Base-by-base conservation (phyloP, 148 eudicot species). In the Limonium bicolor region DNA sequence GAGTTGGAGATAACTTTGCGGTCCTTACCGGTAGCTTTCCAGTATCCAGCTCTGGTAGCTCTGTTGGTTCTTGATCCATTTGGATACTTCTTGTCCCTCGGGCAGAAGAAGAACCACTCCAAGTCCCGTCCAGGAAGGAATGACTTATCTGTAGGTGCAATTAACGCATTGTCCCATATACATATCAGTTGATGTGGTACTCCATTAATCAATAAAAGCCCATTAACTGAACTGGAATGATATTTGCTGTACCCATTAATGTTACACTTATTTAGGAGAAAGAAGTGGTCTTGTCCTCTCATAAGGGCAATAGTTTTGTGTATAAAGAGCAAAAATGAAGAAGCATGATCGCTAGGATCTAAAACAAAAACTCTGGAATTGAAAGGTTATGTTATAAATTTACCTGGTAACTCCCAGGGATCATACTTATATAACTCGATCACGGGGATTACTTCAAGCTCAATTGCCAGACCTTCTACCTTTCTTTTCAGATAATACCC, bases 11-110 rank as follows among this genome's bases (percentile, higher is more conserved):
- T 75, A 19, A 85, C 77, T 48, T 74, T 85, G 37, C 86, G 50
- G 73, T 85, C 95, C 60, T 85, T 85, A 2, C 95, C 95, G 22
- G 95, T 85, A 28, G 95, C 95, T 65, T 85, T 85, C 95, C 95
- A 85, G 59, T 85, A 85, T 12, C 95, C 95, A 12, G 95, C 78
- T 51, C 56, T 69, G 32, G 95, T 85, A 36, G 95, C 95, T 64
- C 95, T 68, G 43, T 85, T 85, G 1, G 86, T 73, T 14, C 90
- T 68, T 6, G 86, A 76, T 10, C 95, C 95, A 60, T 80, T 80
- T 20, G 95, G 95, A 37, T 85, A 85, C 37, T 85, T 85, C 57
- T 62, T 74, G 38, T 80, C 95, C 18, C 90, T 70, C 37, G 82
- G 77, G 61, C 73, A 80, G 71, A 85, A 85, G 55, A 85, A 85